Conservation (phyloP, 305 asterid species). For the Fraxinus platypoda region DNA sequence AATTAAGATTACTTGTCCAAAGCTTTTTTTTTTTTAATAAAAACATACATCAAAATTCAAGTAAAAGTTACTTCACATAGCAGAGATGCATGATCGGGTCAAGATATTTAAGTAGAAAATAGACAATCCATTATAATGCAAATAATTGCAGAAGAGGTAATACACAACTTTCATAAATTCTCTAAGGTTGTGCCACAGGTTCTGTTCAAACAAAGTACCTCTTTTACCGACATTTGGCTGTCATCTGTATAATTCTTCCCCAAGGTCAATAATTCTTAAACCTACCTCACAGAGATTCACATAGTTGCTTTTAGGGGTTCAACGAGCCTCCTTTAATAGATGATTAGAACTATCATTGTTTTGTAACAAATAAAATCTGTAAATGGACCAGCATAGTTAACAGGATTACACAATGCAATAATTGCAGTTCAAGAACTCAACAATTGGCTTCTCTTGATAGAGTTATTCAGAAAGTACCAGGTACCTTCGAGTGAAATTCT, state of each 20-base stretch:
- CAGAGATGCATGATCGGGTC: not conserved
- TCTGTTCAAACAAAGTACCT: not conserved
- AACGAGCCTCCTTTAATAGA: not conserved
- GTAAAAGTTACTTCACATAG: not conserved
- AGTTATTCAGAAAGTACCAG: not conserved
- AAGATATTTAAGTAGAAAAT: not conserved
- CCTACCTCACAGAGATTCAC: not conserved
- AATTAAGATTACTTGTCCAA: not conserved
- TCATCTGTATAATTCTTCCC: not conserved
- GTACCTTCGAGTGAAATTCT: slow-evolving; percentile 18
- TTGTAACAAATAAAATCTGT: not conserved
- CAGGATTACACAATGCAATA: not conserved
- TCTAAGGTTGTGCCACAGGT: not conserved
- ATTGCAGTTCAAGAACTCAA: not conserved
- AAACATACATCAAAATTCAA: not conserved
- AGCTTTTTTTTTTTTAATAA: not conserved
- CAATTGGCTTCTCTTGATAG: not conserved
- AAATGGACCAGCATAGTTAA: not conserved
- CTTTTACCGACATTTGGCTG: not conserved
- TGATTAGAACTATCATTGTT: not conserved
- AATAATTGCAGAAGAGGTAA: not conserved
- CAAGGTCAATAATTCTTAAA: not conserved
- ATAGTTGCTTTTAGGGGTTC: not conserved
- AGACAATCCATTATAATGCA: not conserved
- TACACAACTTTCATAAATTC: not conserved